These are phyloP conservation scores for Pelargonium fulgidum DNA, from an alignment of 441 rosid genomes.

Conservation along the genomic window DNA sequence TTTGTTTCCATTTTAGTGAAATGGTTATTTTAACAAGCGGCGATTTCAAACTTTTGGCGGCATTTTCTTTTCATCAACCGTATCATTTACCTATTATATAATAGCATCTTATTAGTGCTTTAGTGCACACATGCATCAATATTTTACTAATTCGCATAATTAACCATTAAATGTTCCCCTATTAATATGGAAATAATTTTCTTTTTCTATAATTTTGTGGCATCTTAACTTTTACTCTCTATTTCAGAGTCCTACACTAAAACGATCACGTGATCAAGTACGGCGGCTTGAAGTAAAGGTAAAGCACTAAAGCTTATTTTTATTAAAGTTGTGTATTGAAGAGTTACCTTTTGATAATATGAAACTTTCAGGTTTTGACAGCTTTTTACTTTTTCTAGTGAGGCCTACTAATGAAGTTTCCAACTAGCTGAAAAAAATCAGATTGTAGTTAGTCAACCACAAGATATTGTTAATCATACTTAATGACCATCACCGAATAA, in stretches of 20 bases:
- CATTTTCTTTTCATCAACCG: not conserved
- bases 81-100: not conserved
- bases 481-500: not conserved
- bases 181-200: not conserved
- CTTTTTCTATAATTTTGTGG: not conserved
- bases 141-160: not conserved
- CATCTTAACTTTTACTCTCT: constrained; percentile 16
- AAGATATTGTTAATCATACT: not conserved
- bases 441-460: not conserved
- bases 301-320: constrained; percentile 29
- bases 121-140: constrained; percentile 5
- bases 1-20: constrained; percentile 5
- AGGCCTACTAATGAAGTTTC: not conserved
- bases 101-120: constrained; percentile 11
- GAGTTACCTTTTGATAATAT: not conserved
- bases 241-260: constrained; percentile 65
- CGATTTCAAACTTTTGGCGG: not conserved
- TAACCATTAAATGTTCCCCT: not conserved
- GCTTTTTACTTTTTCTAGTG: not conserved
- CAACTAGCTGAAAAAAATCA: not conserved
- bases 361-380: not conserved
- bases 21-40: not conserved
- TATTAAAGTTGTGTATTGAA: not conserved
- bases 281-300: constrained; percentile 71
- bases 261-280: constrained; percentile 59